Evolutionary conservation across 768 basidiomycete species (phyloP).

Genomic region (Mycena maculata): DNA sequence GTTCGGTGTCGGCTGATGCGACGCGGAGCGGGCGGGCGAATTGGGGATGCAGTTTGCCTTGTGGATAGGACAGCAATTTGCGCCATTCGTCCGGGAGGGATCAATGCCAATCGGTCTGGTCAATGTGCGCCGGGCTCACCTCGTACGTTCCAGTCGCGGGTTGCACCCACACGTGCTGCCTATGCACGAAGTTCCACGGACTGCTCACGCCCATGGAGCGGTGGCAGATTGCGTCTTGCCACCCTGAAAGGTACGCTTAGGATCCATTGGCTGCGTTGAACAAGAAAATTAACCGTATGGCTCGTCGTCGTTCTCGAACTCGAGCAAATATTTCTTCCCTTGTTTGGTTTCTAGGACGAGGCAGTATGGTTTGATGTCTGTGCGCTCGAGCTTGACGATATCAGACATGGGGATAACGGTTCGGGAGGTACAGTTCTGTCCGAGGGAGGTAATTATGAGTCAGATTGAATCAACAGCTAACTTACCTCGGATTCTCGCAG

Average conservation of each 20-base stretch:
- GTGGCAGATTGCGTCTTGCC: constrained; percentile 15
- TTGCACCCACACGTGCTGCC: not conserved
- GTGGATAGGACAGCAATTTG: not conserved
- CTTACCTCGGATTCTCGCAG: not conserved
- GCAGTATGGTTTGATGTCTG: not conserved
- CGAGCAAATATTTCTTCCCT: not conserved
- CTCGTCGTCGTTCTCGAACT: not conserved
- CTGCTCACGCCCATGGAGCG: not conserved
- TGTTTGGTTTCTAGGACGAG: constrained; percentile 2
- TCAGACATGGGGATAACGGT: constrained; percentile 2
- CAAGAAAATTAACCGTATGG: not conserved
- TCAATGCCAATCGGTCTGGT: no score
- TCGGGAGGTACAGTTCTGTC: not conserved
- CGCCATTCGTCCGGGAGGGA: not conserved
- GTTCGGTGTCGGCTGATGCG: not conserved
- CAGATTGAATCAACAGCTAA: not conserved
- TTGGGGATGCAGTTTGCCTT: not conserved
- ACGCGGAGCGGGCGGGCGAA: not conserved
- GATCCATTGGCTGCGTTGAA: not conserved
- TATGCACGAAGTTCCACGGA: constrained; percentile 16
- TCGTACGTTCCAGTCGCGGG: no score
- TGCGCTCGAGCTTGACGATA: constrained; percentile 13
- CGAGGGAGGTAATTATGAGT: not conserved
- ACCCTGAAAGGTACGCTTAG: not conserved
- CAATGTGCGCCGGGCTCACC: no score